Evolutionary conservation across 768 basidiomycete genomes (phyloP).

Genomic region (Lactarius indigo): DNA sequence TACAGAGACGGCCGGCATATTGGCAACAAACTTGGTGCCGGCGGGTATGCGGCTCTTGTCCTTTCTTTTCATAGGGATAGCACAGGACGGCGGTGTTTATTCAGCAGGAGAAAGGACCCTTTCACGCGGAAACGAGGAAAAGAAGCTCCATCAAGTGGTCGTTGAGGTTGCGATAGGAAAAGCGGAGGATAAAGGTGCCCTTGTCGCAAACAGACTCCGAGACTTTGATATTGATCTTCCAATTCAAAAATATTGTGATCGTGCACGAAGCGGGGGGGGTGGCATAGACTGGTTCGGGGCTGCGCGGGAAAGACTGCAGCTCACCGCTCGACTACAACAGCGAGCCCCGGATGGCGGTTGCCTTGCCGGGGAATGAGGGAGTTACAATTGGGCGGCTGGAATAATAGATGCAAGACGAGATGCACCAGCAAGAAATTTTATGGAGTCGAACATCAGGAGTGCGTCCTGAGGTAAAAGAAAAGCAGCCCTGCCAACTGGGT

Average conservation of each 20-base stretch:
- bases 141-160: constrained; percentile 98
- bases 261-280: constrained; percentile 81
- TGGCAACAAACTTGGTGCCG: constrained; percentile 96
- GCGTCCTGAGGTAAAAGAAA: neutral
- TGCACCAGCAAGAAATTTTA: constrained; percentile 68
- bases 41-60: constrained; percentile 94
- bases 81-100: constrained; percentile 98
- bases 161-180: constrained; percentile 84
- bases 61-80: constrained; percentile 99
- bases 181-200: constrained; percentile 98
- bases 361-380: constrained; percentile 48
- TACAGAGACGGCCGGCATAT: constrained; percentile 95
- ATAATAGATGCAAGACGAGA: constrained; percentile 1
- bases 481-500: no score
- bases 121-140: constrained; percentile 97
- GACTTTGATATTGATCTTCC: constrained; percentile 94
- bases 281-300: constrained; percentile 45
- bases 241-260: constrained; percentile 89
- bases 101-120: constrained; percentile 89
- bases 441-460: constrained; percentile 57
- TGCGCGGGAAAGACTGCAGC: constrained; percentile 44
- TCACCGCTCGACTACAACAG: constrained; percentile 96
- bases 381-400: constrained; percentile 27
- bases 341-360: constrained; percentile 98
- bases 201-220: constrained; percentile 94